Evolutionary conservation across 441 rosid genomes (phyloP), one percentile per base, ranked within the genome.

Genomic region (Melastoma candidum): DNA sequence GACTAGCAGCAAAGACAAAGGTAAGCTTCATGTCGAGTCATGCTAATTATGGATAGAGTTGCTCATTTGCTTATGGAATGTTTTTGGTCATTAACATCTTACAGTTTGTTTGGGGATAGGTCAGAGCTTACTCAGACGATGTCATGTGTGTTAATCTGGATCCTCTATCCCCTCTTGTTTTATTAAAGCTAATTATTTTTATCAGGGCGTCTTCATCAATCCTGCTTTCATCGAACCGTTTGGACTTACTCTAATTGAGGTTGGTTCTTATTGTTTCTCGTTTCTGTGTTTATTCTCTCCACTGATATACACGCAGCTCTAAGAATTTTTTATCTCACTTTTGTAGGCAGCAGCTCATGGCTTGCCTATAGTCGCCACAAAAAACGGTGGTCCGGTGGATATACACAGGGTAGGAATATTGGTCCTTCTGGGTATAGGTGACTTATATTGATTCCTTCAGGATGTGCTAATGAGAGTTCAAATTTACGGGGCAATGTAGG

Each of bases 401-500:
- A 52, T 52, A 32, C 46, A 32, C 43, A 43, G 10, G 56, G 56
- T 52, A 36, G 41, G 41, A 9, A 36, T 36, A 6, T 36, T 36
- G 8, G 1, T 4, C 7, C 41, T 26, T 1, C 58, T 14, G 53
- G 51, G 44, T 44, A 53, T 60, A 2, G 47, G 36, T 44, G 52
- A 39, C 51, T 51, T 26, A 49, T 32, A 36, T 3, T 22, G 54
- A 39, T 49, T 45, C 41, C 41, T 36, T 36, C 8, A 36, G 41
- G 41, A 36, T 36, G 8, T 6, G 41, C 41, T 36, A 9, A 36
- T 36, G 41, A 36, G 41, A 36, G 41, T 36, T 36, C 41, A 36
- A 36, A 36, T 36, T 36, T 36, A 36, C 6, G 6, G 41, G 41
- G 41, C 41, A 36, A 36, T 63, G 39, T 79, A 92, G 98, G 87